These are phyloP conservation scores for Penstemon barbatus DNA, from an alignment of 257 asterid species.

Conservation along the genomic window DNA sequence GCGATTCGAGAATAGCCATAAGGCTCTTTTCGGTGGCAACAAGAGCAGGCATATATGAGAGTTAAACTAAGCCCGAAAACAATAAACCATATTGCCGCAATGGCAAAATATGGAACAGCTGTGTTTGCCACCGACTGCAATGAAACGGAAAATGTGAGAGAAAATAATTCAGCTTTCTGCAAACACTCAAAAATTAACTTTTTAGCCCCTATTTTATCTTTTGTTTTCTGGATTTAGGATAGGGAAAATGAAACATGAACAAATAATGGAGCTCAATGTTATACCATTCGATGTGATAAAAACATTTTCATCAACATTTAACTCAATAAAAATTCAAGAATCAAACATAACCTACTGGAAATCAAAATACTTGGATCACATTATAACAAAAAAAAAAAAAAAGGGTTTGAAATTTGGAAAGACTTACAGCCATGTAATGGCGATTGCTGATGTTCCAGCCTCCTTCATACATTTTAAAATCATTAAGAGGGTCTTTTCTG, in stretches of 20 bases:
- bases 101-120: constrained; percentile 52
- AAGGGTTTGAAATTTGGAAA: no score
- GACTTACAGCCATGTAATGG: constrained; percentile 75
- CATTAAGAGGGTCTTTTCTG: constrained; percentile 75
- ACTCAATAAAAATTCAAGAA: no score
- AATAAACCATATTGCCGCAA: constrained; percentile 56
- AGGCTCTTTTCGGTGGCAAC: constrained; percentile 55
- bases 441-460: constrained; percentile 76
- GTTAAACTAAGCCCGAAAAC: constrained; percentile 47
- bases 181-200: no score
- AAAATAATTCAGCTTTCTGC: no score
- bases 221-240: no score
- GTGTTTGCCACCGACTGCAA: constrained; percentile 69
- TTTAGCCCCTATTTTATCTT: no score
- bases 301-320: no score
- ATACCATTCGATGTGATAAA: no score
- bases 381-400: no score
- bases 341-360: no score
- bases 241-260: no score
- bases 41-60: constrained; percentile 46
- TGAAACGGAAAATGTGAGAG: background rate
- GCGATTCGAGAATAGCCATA: constrained; percentile 68
- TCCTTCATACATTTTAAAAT: constrained; percentile 57
- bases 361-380: background rate
- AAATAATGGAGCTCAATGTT: no score